phyloP scores from a whole-genome alignment of 2,329 filamentous ascomycete species.

The Moelleriella libera region DNA sequence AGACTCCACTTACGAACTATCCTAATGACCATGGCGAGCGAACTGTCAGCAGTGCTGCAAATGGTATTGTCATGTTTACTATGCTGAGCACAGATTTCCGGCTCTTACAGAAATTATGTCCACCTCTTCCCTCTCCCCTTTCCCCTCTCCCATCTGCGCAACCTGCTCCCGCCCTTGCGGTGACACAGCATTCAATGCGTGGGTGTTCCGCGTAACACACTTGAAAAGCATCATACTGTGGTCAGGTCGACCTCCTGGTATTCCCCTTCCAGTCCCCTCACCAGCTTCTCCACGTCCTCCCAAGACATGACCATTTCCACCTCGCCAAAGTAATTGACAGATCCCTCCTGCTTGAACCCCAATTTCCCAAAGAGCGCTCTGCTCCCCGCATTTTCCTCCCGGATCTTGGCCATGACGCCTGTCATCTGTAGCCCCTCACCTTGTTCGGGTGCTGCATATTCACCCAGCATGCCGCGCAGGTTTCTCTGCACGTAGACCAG shows the following conservation, averaged over 20 bases:
- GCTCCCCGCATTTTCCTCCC: conserved; percentile 38
- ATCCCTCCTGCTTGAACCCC: conserved; percentile 36
- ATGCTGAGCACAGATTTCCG: too few species aligned
- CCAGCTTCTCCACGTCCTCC: conserved; percentile 10
- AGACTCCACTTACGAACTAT: too few species aligned
- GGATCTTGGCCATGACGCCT: conserved; percentile 41
- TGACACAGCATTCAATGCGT: too few species aligned
- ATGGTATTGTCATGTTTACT: too few species aligned
- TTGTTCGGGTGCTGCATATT: conserved; percentile 18
- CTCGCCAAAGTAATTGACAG: conserved; percentile 46
- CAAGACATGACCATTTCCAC: conserved; percentile 32
- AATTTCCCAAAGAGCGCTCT: conserved; percentile 35
- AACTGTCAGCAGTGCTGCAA: too few species aligned
- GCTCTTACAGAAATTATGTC: too few species aligned
- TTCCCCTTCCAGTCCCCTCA: conserved; percentile 4
- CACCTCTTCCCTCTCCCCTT: too few species aligned
- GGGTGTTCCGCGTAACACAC: too few species aligned
- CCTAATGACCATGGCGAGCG: too few species aligned
- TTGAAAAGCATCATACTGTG: neutral
- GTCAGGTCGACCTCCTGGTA: conserved; percentile 9
- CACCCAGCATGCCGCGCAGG: conserved; percentile 34
- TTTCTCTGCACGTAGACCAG: conserved; percentile 51
- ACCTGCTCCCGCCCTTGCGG: too few species aligned
- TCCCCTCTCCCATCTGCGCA: too few species aligned
- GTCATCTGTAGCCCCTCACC: conserved; percentile 5